Conservation (phyloP, 805 yeast genomes). For the Starmerella bombicola region DNA sequence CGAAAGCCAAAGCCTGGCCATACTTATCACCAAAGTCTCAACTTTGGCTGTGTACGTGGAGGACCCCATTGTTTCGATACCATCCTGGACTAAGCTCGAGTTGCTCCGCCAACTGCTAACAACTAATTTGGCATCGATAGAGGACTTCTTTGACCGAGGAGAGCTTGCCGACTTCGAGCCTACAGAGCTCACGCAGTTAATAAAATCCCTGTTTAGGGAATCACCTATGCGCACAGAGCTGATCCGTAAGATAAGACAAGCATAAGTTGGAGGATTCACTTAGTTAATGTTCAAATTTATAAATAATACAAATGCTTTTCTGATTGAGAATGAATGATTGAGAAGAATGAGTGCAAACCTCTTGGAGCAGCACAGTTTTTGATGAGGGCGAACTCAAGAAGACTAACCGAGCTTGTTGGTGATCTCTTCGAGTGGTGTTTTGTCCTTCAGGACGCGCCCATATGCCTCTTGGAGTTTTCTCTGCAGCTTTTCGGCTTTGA, state of each 20-base stretch:
- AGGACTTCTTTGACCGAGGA: conserved; percentile 22
- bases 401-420: not conserved
- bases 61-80: conserved; percentile 20
- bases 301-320: no score
- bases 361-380: no score
- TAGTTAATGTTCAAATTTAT: no score
- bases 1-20: conserved; percentile 20
- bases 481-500: conserved; percentile 13
- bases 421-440: not conserved
- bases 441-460: conserved; percentile 4
- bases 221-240: conserved; percentile 16
- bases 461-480: conserved; percentile 15
- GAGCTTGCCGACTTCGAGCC: conserved; percentile 28
- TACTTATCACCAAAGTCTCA: conserved; percentile 11
- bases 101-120: conserved; percentile 27
- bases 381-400: not conserved
- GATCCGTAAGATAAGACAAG: not conserved
- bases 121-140: conserved; percentile 26
- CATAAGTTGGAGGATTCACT: not conserved
- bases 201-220: conserved; percentile 29
- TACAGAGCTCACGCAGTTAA: conserved; percentile 25
- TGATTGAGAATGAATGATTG: no score
- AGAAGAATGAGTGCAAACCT: no score
- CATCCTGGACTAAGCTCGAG: conserved; percentile 31
- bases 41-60: conserved; percentile 17